Base-by-base conservation (phyloP, 2,329 filamentous ascomycete genomes). In the Alternaria arborescens region DNA sequence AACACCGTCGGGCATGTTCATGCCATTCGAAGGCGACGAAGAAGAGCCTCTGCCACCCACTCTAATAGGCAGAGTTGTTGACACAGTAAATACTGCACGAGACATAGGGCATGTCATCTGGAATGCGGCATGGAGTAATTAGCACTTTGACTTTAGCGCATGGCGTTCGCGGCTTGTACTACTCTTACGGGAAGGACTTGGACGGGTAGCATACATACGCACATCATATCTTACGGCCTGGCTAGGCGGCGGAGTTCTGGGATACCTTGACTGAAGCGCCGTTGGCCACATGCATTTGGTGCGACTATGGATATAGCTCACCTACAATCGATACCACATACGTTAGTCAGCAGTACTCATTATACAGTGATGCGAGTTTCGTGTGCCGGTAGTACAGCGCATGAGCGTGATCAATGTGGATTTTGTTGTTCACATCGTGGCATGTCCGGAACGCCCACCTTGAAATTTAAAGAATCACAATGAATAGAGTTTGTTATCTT, bases 1-100 rank as follows among this genome's bases (percentile, higher is more conserved):
- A 68, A 96, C 92, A 20, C 84, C 88, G 52, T 95, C 92, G 40
- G 93, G 93, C 68, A 96, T 97, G 92, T 91, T 97, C 71, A 94
- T 96, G 91, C 92, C 93, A 8, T 91, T 89, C 69, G 91, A 93
- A 69, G 90, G 93, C 69, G 88, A 88, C 61, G 91, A 93, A 66
- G 82, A 85, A 53, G 84, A 87, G 78, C 75, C 84, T 42, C 78
- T 82, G 3, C 79, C 81, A 8, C 79, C 84, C 52, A 90, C 90
- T 47, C 84, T 96, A 56, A 86, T 96, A 73, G 91, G 91, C 62
- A 88, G 89, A 71, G 89, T 96, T 51, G 88, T 94, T 75, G 91
- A 96, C 80, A 94, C 91, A 6, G 85, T 89, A 61, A 89, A 89
- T 71, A 89, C 87, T 2, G 87, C 87, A 38, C 82, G 82, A 59